Percentiles rank a stretch among this genome's conserved stretches.
phyloP scores from a whole-genome alignment of 2,329 filamentous ascomycete genomes.

The Diaporthe ilicicola region DNA sequence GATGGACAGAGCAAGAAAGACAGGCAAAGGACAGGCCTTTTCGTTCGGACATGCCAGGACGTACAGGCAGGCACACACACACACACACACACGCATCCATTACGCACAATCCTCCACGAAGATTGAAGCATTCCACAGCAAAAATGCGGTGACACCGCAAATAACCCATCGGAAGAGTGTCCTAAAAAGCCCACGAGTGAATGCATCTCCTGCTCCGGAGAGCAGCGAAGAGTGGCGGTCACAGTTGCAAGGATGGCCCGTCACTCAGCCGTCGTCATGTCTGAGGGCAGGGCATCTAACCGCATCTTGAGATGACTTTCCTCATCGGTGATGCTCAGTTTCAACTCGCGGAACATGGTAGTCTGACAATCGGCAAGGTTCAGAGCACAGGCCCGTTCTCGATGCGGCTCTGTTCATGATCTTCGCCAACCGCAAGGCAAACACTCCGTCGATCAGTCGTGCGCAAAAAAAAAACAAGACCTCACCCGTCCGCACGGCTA shows the following conservation, averaged over 20 bases:
- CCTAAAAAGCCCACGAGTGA: background rate
- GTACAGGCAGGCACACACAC: background rate
- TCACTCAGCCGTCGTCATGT: constrained; percentile 27
- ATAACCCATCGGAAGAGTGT: background rate
- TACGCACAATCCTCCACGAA: background rate
- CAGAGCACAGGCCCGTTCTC: constrained; percentile 18
- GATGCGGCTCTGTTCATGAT: constrained; percentile 33
- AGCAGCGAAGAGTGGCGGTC: constrained; percentile 1
- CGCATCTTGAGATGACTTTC: constrained; percentile 23
- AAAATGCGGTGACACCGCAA: no score
- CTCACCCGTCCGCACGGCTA: background rate
- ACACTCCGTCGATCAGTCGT: constrained; percentile 15
- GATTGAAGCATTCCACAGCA: background rate
- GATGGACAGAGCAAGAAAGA: background rate
- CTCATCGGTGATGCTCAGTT: constrained; percentile 27
- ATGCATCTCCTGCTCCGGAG: background rate
- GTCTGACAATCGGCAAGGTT: constrained; percentile 18
- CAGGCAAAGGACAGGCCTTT: background rate
- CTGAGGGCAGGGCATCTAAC: constrained; percentile 22
- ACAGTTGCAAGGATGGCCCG: constrained; percentile 10
- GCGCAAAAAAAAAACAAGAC: background rate
- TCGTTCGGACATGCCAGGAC: background rate
- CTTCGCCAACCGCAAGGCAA: constrained; percentile 20
- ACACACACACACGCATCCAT: background rate
- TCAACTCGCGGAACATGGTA: constrained; percentile 22